Evolutionary conservation across 176 grass and related monocot genomes (phyloP).

Genomic region (Phoenix dactylifera): DNA sequence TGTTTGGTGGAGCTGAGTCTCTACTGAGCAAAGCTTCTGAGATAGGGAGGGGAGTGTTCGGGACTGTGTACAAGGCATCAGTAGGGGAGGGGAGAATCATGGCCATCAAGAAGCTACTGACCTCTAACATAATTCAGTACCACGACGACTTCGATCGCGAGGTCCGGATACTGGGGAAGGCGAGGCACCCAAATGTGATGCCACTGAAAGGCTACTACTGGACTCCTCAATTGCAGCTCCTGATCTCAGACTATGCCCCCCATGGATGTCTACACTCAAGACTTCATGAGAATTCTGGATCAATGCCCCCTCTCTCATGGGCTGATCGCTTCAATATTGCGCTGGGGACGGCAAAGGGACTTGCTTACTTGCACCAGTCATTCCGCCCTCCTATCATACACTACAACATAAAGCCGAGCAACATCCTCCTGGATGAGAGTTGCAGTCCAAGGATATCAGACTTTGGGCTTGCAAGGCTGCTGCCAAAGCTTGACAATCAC

Average conservation of each 20-base stretch:
- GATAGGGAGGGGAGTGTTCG: constrained; percentile 51
- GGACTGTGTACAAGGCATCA: constrained; percentile 54
- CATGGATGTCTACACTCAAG: constrained; percentile 72
- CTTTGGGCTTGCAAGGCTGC: constrained; percentile 73
- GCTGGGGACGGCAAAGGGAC: constrained; percentile 47
- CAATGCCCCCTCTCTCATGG: constrained; percentile 40
- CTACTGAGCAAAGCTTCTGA: constrained; percentile 70
- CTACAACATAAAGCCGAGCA: constrained; percentile 92
- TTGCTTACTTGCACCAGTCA: constrained; percentile 74
- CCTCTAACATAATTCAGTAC: constrained; percentile 40
- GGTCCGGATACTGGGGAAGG: constrained; percentile 75
- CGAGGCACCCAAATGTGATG: constrained; percentile 64
- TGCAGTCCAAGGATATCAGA: constrained; percentile 61
- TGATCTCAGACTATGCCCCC: constrained; percentile 65
- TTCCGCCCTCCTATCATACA: constrained; percentile 88
- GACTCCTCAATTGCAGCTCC: constrained; percentile 80
- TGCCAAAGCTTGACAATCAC: constrained; percentile 37
- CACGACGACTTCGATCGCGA: constrained; percentile 84
- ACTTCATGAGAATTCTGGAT: constrained; percentile 29
- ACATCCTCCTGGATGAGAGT: constrained; percentile 71
- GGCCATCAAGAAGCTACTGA: constrained; percentile 55
- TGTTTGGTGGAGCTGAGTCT: constrained; percentile 51
- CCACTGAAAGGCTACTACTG: constrained; percentile 89
- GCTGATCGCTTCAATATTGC: constrained; percentile 58
- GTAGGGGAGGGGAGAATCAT: constrained; percentile 41